phyloP scores from a whole-genome alignment of 345 rosid species.

The Boechera divaricarpa region DNA sequence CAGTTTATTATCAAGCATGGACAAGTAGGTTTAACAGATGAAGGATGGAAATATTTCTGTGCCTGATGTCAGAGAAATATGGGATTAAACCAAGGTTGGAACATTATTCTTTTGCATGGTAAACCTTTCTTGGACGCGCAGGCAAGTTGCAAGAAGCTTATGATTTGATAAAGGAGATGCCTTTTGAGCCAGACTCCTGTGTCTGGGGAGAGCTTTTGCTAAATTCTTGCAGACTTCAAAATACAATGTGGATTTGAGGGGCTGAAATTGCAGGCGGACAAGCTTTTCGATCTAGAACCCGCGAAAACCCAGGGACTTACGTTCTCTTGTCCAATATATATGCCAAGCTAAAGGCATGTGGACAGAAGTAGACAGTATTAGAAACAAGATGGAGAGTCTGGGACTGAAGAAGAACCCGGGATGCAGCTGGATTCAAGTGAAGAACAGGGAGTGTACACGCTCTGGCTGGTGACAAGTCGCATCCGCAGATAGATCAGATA shows the following conservation, averaged over 20 bases:
- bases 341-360: constrained; percentile 64
- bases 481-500: constrained; percentile 48
- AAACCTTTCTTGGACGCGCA: constrained; percentile 70
- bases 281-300: constrained; percentile 60
- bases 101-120: constrained; percentile 86
- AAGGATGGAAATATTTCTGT: constrained; percentile 61
- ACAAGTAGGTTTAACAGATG: constrained; percentile 63
- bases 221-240: constrained; percentile 65
- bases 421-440: constrained; percentile 72
- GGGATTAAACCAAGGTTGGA: constrained; percentile 64
- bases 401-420: constrained; percentile 75
- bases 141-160: constrained; percentile 75
- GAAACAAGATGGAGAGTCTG: constrained; percentile 60
- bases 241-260: constrained; percentile 43
- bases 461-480: constrained; percentile 56
- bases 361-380: constrained; percentile 53
- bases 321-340: constrained; percentile 70
- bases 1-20: constrained; percentile 66
- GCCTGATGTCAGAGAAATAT: constrained; percentile 56
- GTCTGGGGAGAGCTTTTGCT: constrained; percentile 91
- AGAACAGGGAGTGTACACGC: constrained; percentile 54
- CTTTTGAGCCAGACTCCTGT: constrained; percentile 64
- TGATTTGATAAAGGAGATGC: constrained; percentile 63
- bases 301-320: constrained; percentile 65
- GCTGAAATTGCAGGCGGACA: constrained; percentile 62